These are phyloP conservation scores for Monilinia laxa DNA, from an alignment of 2,329 filamentous ascomycete species.

Conservation along the genomic window DNA sequence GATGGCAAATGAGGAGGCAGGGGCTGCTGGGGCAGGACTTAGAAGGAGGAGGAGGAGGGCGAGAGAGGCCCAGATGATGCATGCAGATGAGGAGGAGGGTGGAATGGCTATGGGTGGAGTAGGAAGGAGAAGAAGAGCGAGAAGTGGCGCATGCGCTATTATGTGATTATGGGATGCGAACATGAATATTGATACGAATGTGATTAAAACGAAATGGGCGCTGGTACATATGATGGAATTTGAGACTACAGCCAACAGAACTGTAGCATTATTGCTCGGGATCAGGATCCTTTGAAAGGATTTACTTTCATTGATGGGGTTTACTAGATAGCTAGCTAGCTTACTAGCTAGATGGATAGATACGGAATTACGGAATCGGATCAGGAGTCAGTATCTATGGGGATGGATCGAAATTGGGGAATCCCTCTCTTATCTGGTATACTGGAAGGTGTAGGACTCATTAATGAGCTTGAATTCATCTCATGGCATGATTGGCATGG, in stretches of 20 bases:
- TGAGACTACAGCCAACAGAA: not conserved
- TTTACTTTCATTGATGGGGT: not conserved
- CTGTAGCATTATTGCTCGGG: not conserved
- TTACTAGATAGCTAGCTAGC: not conserved
- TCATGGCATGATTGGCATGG: not conserved
- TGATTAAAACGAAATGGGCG: not conserved
- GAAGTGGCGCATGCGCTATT: conserved; percentile 62
- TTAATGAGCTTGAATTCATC: not conserved
- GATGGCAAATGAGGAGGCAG: conserved; percentile 85
- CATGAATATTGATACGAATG: conserved; percentile 1
- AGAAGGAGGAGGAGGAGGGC: conserved; percentile 73
- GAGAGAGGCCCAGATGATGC: conserved; percentile 75
- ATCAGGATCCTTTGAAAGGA: not conserved
- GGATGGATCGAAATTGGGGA: not conserved
- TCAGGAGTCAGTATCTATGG: not conserved
- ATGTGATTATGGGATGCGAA: conserved; percentile 52
- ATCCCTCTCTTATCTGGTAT: not conserved
- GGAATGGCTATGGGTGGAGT: conserved; percentile 47
- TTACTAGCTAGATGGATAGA: not conserved
- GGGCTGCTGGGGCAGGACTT: conserved; percentile 62
- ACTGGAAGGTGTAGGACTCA: too few species aligned
- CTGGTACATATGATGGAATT: conserved; percentile 15
- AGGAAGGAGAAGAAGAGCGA: conserved; percentile 57
- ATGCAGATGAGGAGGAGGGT: conserved; percentile 77
- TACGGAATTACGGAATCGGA: not conserved